Evolutionary conservation across 2,329 filamentous ascomycete species (phyloP), one percentile per base, ranked within the genome.

Genomic region (Fusarium chaquense): DNA sequence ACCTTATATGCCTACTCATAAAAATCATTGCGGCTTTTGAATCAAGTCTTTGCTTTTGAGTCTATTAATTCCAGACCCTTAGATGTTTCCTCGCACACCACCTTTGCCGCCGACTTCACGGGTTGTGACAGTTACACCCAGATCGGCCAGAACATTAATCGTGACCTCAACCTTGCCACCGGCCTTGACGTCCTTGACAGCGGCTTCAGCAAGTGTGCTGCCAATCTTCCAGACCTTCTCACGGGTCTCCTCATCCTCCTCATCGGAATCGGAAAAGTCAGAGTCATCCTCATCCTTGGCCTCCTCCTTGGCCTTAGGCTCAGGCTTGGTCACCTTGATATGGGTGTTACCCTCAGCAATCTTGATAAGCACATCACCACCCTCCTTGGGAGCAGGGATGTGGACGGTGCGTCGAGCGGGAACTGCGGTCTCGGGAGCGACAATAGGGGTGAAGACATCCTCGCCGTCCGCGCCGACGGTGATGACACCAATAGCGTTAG

Each of bases 181-280:
- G 83, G 95, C 94, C 89, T 95, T 95, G 73, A 97, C 88, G 63
- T 86, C 93, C 80, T 88, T 91, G 78, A 99, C 83, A 33, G 91
- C 92, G 13, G 93, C 91, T 84, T 99, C 96, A 65, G 94, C 94
- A 64, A 99, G 88, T 32, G 90, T 85, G 69, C 86, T 89, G 73
- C 93, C 92, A 49, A 93, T 87, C 86, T 97, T 97, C 93, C 94
- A 98, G 63, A 96, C 85, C 86, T 96, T 94, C 83, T 97, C 92
- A 70, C 94, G 87, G 76, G 90, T 87, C 83, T 98, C 94, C 81
- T 97, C 91, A 74, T 97, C 93, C 36, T 97, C 93, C 24, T 89
- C 89, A 40, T 89, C 87, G 3, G 87, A 85, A 47, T 89, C 87
- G 41, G 85, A 86, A 56, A 83, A 86, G 47, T 86, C 84, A 22